These are phyloP conservation scores for Pseudocercospora macadamiae DNA, from an alignment of 2,329 filamentous ascomycete genomes.

Conservation along the genomic window DNA sequence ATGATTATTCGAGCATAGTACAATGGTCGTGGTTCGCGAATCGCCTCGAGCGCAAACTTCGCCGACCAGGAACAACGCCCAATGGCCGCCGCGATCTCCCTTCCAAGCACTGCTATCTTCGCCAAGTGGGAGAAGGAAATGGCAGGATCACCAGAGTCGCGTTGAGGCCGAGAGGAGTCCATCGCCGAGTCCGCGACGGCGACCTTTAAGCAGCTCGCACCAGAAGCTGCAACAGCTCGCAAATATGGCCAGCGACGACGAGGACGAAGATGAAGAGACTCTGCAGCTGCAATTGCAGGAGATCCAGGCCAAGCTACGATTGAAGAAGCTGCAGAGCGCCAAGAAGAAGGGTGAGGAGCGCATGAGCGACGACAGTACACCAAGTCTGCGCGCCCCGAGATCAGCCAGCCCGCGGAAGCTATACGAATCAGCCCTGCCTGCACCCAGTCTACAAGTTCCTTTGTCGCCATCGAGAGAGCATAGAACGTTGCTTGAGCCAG, in stretches of 20 bases:
- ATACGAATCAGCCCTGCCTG: conserved; percentile 30
- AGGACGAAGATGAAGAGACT: conserved; percentile 75
- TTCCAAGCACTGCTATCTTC: conserved; percentile 67
- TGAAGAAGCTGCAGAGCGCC: conserved; percentile 73
- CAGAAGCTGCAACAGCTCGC: conserved; percentile 33
- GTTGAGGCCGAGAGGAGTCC: conserved; percentile 37
- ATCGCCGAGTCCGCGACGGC: conserved; percentile 60
- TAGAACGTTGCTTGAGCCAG: conserved; percentile 55
- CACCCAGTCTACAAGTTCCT: conserved; percentile 68
- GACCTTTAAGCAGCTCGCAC: conserved; percentile 30
- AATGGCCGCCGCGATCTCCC: conserved; percentile 67
- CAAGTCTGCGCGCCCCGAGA: conserved; percentile 18
- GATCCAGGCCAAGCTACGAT: conserved; percentile 82
- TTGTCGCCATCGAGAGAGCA: conserved; percentile 66
- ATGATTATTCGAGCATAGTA: neutral
- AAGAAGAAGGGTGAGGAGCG: conserved; percentile 22
- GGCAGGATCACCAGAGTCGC: conserved; percentile 68
- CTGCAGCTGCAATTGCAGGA: conserved; percentile 82
- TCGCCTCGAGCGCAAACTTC: conserved; percentile 51
- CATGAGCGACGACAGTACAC: conserved; percentile 8
- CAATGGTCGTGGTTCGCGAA: conserved; percentile 51
- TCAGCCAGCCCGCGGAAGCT: conserved; percentile 27
- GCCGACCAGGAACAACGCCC: conserved; percentile 45
- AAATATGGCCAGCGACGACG: conserved; percentile 37
- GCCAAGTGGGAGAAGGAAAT: conserved; percentile 76